Evolutionary conservation across 441 rosid genomes (phyloP), one percentile per base, ranked within the genome.

Genomic region (Rhodomyrtus psidioides): DNA sequence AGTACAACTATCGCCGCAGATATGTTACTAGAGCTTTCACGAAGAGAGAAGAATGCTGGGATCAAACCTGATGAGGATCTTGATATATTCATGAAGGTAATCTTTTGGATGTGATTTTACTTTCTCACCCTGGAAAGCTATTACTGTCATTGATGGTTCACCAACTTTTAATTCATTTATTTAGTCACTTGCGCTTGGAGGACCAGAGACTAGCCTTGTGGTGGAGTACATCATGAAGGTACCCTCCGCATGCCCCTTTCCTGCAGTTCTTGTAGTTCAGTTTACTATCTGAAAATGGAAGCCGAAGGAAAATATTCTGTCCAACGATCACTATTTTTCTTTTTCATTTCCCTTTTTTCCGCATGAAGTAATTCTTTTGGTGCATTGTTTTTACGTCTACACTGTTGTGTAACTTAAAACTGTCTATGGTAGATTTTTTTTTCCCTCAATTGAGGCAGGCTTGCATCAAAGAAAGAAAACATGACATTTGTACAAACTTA

Each of bases 31-130:
- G 99, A 97, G 90, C 95, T 97, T 88, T 94, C 98, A 85, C 93
- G 99, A 90, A 95, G 99, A 86, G 99, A 97, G 88, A 97, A 97
- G 93, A 86, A 92, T 75, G 94, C 97, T 55, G 98, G 97, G 85
- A 96, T 97, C 86, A 95, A 95, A 88, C 99, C 99, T 83, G 98
- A 97, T 91, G 99, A 95, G 91, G 99, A 97, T 91, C 99, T 97
- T 86, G 99, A 97, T 87, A 95, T 97, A 88, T 96, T 97, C 90
- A 95, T 97, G 98, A 97, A 97, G 99, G 99, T 96, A 89, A 27
- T 83, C 53, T 79, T 65, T 55, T 19, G 85, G 56, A 86, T n/a
- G 60, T 85, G 27, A 14, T 34, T 65, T 28, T 81, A 27, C n/a
- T 83, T 70, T 62, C 49, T 82, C 65, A 27, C n/a, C 83, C 9